Evolutionary conservation across 768 basidiomycete species (phyloP), one percentile per base, ranked within the genome.

Genomic region (Hemileccinum rubropunctum): DNA sequence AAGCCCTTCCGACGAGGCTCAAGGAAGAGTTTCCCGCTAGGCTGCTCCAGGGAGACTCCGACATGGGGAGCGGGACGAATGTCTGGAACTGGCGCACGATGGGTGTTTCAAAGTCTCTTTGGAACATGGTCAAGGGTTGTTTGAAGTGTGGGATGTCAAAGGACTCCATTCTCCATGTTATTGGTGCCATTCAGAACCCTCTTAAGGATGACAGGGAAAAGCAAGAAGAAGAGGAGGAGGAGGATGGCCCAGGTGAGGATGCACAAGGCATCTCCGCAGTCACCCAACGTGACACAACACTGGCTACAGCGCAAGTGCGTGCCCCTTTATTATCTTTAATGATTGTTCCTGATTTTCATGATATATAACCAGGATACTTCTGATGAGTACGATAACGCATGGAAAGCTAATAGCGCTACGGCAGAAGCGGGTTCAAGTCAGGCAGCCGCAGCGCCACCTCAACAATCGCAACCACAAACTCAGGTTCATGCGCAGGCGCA

Each of bases 41-140:
- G 4, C 62, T 91, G 1, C 62, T 86, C 38, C 77, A 80, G 41
- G 76, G 77, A 10, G 79, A 80, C 47, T 67, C 75, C 0, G 81
- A 88, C 55, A 72, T 80, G 14, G 85, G 84, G 0, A 76, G 73
- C 36, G 82, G 79, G 1, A 53, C 75, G 2, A 76, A 80, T 48
- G 76, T 86, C 10, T 91, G 88, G 88, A 85, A 81, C 61, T 91
- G 88, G 88, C 80, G 81, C 49, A 81, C 83, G 1, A 72, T 84
- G 61, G 88, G 88, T 4, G 86, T 90, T 15, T 86, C 84, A 6
- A 73, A 74, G 47, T 73, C 79, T 18, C 67, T 91, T 42, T 90
- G 87, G 88, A 86, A 87, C 60, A 75, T 90, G 68, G 85, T 86
- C 5, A 71, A 76, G 38, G 83, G 80, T 0, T 77, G 74, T 34